Base-by-base conservation (phyloP, 106 monocot genomes). In the Allium sativum region DNA sequence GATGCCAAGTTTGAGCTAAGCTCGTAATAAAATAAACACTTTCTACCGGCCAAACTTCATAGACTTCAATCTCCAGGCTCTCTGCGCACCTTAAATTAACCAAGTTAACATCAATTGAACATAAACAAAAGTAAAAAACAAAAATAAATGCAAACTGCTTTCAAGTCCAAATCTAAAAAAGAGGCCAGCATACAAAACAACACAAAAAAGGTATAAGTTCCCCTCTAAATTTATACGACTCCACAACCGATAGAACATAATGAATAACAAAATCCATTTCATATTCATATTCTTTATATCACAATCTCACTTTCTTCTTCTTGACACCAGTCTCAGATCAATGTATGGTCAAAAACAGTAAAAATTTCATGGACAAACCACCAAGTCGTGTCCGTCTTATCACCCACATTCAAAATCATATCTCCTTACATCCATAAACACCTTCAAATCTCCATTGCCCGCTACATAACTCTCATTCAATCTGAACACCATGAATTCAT, bases 291-390 rank as follows among this genome's bases (percentile, higher is more conserved):
- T 48, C 13, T 68, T 59, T 45, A 18, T 48, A 12, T 17, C 40
- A 6, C 45, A 56, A 19, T 61, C 22, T 52, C 59, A 20, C 50
- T 17, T 17, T 42, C 48, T 1, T 31, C 31, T 31, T 41, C 41
- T n/a, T 14, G 68, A 14, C 6, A 12, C 15, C 16, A 40, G 16
- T 9, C 45, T 31, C 61, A 53, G 7, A 68, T 93, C 75, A 77
- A 77, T 61, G 61, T 93, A 4, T 95, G 94, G 94, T 86, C 94
- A 6, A 78, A 83, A 42, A 89, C 93, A 4, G 69, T 67, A 42
- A 58, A 61, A 55, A 14, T 86, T 45, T 70, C 73, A 18, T 86
- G 86, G 86, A 76, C 74, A 7, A 17, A 0, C 1, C 63, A 77
- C 9, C 14, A 8, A 18, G 48, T 68, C 54, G 43, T 58, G n/a